Conservation (phyloP, 1,284 basidiomycete species). For the Melampsora americana region DNA sequence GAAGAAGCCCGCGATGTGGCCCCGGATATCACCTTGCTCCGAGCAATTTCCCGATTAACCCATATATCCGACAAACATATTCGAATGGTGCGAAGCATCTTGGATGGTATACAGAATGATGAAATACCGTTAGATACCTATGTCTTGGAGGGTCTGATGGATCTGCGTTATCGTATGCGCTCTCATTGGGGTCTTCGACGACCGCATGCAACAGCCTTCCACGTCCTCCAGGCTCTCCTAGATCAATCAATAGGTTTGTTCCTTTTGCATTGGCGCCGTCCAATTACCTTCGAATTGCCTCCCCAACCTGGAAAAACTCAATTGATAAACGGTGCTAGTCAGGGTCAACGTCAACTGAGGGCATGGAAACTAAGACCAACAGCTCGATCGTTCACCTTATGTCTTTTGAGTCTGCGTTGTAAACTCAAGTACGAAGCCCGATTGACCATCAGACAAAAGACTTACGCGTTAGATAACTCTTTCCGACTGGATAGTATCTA, state of each 20-base stretch:
- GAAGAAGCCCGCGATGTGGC: not conserved
- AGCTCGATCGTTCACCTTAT: not conserved
- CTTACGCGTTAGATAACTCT: too few species aligned
- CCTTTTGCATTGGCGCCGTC: conserved; percentile 21
- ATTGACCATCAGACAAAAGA: too few species aligned
- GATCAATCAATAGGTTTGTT: conserved; percentile 8
- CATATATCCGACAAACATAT: not conserved
- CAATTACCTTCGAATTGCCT: not conserved
- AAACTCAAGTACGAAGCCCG: conserved; percentile 20
- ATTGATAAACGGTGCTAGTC: not conserved
- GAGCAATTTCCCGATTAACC: conserved; percentile 4
- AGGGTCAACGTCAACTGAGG: conserved; percentile 7
- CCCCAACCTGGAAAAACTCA: not conserved
- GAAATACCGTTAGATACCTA: conserved; percentile 18
- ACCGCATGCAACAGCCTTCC: not conserved
- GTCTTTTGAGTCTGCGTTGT: not conserved
- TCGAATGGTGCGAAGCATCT: conserved; percentile 1
- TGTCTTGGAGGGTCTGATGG: conserved; percentile 11
- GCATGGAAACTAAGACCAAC: conserved; percentile 22
- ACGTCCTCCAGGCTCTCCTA: not conserved
- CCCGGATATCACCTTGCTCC: conserved; percentile 17
- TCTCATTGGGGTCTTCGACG: conserved; percentile 6
- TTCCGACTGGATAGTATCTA: too few species aligned
- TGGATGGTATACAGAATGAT: not conserved
- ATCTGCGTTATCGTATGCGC: conserved; percentile 18